Base-by-base conservation (phyloP, 2,329 filamentous ascomycete genomes). In the Gremmenia infestans region DNA sequence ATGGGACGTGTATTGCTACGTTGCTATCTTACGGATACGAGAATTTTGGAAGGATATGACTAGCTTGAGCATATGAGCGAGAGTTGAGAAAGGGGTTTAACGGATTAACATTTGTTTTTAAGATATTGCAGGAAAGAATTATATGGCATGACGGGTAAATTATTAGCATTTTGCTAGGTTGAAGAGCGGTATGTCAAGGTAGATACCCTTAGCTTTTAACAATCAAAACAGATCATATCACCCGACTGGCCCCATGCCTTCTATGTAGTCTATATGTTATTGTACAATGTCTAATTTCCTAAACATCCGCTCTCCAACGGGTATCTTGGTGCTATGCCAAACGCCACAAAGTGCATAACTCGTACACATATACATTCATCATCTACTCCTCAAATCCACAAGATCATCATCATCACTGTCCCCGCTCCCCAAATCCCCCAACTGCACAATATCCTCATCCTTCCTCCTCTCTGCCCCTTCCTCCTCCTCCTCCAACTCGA, bases 291-390 rank as follows among this genome's bases (percentile, higher is more conserved):
- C 45, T 48, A 32, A 28, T 28, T 25, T 73, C 81, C 78, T 9
- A 79, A 78, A 57, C 74, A 73, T 39, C 75, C 75, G 1, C 17
- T 43, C 49, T 51, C 72, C 3, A 75, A 0, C 75, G 75, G 8
- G 77, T 78, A 37, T 87, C 87, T 75, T 86, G 89, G 65, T 82
- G 83, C 65, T 78, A 86, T 1, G 87, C 89, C 57, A 86, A 89
- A 22, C 45, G 8, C 17, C 9, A 48, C 22, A 25, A 15, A 8
- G 1, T n/a, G 17, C 23, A 11, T 12, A n/a, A 4, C 14, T 23
- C 11, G 23, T 7, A 17, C 23, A 14, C 19, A 32, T 12, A 32
- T 11, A 12, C 9, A 32, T 22, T 43, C 28, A 32, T 15, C 11
- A 46, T 47, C 22, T 46, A 15, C 51, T 48, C 39, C 53, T 55